Percentiles rank a stretch among this genome's conserved stretches.
These are phyloP conservation scores for Kwoniella newhampshirensis DNA, from an alignment of 768 basidiomycete species.

Conservation along the genomic window DNA sequence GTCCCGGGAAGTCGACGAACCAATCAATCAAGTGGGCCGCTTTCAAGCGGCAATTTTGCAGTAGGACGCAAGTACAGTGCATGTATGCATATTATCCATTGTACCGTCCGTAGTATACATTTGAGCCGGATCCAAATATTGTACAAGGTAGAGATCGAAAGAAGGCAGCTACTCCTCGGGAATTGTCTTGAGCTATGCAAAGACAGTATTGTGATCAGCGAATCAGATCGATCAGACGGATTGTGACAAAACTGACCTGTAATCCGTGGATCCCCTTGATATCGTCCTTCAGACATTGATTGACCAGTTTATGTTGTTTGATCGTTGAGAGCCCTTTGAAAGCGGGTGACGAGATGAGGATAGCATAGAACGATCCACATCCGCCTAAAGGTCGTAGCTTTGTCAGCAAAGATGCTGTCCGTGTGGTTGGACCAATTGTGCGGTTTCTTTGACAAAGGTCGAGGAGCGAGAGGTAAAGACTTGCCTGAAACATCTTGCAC, in stretches of 20 bases:
- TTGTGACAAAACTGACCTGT: conserved; percentile 62
- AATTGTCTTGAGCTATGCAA: conserved; percentile 39
- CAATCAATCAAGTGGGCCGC: too few relatives aligned
- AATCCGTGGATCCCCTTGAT: conserved; percentile 89
- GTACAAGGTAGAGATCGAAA: too few relatives aligned
- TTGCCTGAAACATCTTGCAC: conserved; percentile 95
- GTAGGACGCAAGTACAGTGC: too few relatives aligned
- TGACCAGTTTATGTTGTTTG: conserved; percentile 92
- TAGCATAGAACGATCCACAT: conserved; percentile 95
- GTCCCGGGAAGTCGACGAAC: too few relatives aligned
- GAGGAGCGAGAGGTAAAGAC: conserved; percentile 29
- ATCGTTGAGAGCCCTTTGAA: conserved; percentile 84
- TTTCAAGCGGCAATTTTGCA: too few relatives aligned
- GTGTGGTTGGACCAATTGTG: not conserved
- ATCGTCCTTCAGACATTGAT: conserved; percentile 78
- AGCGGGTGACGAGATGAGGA: conserved; percentile 75
- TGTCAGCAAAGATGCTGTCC: conserved; percentile 6
- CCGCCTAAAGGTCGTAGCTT: conserved; percentile 65
- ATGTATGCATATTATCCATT: too few relatives aligned
- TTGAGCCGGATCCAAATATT: too few relatives aligned
- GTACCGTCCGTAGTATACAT: too few relatives aligned
- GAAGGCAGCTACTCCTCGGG: conserved; percentile 36
- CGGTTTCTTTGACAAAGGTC: not conserved
- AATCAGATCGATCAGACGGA: conserved; percentile 1
- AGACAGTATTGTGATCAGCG: conserved; percentile 1